phyloP scores from a whole-genome alignment of 1,139 yeast species.

The Scheffersomyces segobiensis region DNA sequence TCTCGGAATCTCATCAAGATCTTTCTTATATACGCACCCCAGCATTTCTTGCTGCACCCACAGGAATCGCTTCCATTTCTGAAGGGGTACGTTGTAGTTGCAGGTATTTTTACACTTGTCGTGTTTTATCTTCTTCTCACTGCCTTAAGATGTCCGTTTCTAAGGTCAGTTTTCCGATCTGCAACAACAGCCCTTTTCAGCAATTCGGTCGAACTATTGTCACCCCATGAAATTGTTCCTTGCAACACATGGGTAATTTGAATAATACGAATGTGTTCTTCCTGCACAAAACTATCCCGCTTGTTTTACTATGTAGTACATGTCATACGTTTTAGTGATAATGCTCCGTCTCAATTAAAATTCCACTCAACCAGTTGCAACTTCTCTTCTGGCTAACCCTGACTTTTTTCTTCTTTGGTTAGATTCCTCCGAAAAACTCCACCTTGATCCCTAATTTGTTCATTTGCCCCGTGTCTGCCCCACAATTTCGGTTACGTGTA shows the following conservation, averaged over 20 bases:
- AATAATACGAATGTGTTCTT: not conserved
- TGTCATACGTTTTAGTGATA: not conserved
- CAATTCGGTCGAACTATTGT: not conserved
- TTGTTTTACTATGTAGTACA: not conserved
- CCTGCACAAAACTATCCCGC: not conserved
- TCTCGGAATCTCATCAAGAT: not conserved
- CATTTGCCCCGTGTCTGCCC: no score
- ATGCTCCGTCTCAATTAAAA: not conserved
- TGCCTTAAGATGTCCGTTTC: not conserved
- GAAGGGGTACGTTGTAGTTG: not conserved
- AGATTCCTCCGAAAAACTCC: no score
- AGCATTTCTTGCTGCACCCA: not conserved
- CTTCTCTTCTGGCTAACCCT: no score
- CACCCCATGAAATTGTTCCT: not conserved
- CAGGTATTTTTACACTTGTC: not conserved
- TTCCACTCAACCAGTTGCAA: no score
- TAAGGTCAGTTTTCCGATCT: not conserved
- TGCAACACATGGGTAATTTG: not conserved
- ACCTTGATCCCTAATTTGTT: no score
- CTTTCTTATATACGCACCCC: not conserved
- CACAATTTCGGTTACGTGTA: no score
- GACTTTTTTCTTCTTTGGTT: no score
- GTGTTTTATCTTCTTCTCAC: not conserved
- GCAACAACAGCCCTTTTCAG: not conserved
- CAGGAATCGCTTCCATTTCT: not conserved